Evolutionary conservation across 345 rosid genomes (phyloP), one percentile per base, ranked within the genome.

Genomic region (Orychophragmus violaceus): DNA sequence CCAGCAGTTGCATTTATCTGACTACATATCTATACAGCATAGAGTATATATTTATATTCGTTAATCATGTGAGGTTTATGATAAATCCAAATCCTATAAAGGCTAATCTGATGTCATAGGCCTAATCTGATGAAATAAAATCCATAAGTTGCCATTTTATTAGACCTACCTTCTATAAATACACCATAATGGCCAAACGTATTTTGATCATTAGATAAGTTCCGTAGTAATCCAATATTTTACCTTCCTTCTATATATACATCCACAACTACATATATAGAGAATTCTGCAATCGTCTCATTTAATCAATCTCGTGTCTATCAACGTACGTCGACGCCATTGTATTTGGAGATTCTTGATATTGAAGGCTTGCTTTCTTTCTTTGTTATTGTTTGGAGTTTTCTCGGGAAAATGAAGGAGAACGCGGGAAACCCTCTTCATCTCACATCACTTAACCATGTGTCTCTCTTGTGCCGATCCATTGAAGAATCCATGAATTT

Each of bases 371-470:
- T 19, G 60, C 41, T 22, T 35, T n/a, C n/a, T 24, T 8, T 7
- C 2, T 10, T 6, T 6, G 7, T 10, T 6, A 0, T 19, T 2
- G 2, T 5, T 4, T 1, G 1, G 42, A 21, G 28, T 17, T 66
- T 51, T 45, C 59, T 57, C 32, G 17, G 55, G 14, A 59, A 44
- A 36, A 73, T 49, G 71, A 71, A 69, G 62, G 75, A 63, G 61
- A 58, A 16, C 60, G 53, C 65, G 62, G 77, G 69, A 64, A 87
- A 83, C 71, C 96, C 94, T 45, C 77, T 88, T 27, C 69, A 69
- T 29, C 80, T 88, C 11, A 89, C 80, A 79, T 84, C 86, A 8
- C 60, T 89, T 62, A 89, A 91, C 74, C 95, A 91, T 67, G 80
- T 91, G 14, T 89, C 98, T 0, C 60, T 87, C 21, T 69, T 75